phyloP scores from a whole-genome alignment of 129 eudicot genomes.

The Flaveria bidentis region DNA sequence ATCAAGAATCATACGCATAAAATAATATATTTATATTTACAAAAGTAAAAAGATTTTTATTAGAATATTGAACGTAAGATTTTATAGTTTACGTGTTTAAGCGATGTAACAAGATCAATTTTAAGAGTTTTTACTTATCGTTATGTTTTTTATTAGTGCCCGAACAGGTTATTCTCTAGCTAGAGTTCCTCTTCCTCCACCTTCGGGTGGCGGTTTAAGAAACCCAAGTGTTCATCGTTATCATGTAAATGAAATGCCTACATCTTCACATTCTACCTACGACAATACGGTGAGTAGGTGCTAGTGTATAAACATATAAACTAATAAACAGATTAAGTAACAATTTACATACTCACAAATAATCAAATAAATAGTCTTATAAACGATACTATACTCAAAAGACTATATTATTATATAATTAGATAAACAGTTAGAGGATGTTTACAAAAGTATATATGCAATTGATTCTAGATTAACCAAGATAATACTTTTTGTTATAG shows the following conservation, averaged over 20 bases:
- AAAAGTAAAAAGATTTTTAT: no score
- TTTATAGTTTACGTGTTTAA: no score
- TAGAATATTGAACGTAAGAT: no score
- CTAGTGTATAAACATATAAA: not conserved
- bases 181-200: constrained; percentile 63
- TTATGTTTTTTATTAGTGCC: constrained; percentile 29
- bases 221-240: constrained; percentile 21
- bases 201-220: constrained; percentile 31
- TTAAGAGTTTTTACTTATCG: not conserved
- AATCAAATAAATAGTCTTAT: not conserved
- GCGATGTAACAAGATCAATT: not conserved
- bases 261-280: constrained; percentile 43
- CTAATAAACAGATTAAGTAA: not conserved
- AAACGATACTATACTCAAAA: not conserved
- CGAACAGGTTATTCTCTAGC: constrained; percentile 45
- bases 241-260: constrained; percentile 27
- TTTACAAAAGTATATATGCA: no score
- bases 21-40: no score
- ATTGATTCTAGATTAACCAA: no score
- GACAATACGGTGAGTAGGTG: constrained; percentile 44
- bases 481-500: constrained; percentile 26
- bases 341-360: not conserved
- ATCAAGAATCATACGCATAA: not conserved
- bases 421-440: not conserved
- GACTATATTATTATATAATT: no score